Evolutionary conservation across 129 eudicot species (phyloP), one percentile per base, ranked within the genome.

Genomic region (Escallonia rubra): DNA sequence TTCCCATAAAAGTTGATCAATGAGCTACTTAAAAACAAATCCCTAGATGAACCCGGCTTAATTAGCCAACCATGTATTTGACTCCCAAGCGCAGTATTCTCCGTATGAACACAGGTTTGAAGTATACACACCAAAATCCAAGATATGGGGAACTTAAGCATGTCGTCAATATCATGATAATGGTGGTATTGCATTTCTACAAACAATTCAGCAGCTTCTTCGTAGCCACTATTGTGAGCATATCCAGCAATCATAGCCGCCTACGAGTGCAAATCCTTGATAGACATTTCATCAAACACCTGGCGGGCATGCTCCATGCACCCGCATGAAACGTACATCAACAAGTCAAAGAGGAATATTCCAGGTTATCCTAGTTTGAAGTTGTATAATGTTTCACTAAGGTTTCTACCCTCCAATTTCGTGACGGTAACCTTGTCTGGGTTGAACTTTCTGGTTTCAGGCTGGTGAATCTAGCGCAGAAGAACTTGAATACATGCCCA

Each of bases 1-100:
- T 82, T 79, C 68, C 94, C 90, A 44, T 91, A 91, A 56, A 88
- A 88, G 51, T 76, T 84, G n/a, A 91, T 79, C 84, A 91, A 74
- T 9, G 84, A 83, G 63, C 90, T 91, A 46, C 83, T 74, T 61
- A 91, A 64, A 69, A 73, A 78, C 78, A 74, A 60, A 69, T 79
- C 83, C 41, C 65, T 46, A 2, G 70, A 64, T 60, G 66, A 85
- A 50, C 96, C 90, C 62, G 79, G 43, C 63, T 85, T 91, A 34
- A 80, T 8, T 62, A 88, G 56, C 86, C 86, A 82, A 1, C 96
- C 82, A 66, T 92, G 98, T 46, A 88, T 73, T 66, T 86, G 86
- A 61, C 74, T 79, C 60, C 96, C 96, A 72, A 88, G 79, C 55
- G 76, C 72, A 64, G 88, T 61, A 63, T 83, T 74, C 68, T 52